A percentile compares a stretch with the other conserved stretches of the same genome.
These are phyloP conservation scores for Datisca glomerata DNA, from an alignment of 306 rosid genomes.

Conservation along the genomic window DNA sequence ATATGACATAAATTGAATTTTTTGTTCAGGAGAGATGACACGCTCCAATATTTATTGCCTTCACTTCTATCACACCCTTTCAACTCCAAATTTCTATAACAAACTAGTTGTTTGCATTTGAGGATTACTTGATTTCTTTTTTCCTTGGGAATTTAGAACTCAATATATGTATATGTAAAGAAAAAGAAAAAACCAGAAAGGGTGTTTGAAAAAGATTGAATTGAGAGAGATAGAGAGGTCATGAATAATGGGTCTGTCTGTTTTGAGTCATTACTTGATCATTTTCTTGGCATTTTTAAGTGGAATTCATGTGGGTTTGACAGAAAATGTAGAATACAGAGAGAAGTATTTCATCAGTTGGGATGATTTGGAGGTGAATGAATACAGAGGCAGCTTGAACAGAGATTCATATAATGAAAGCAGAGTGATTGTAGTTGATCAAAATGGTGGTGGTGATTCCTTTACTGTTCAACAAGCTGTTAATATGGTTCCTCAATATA, in stretches of 20 bases:
- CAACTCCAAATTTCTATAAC: slow-evolving; percentile 20
- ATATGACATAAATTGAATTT: no score
- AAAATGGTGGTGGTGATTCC: slow-evolving; percentile 51
- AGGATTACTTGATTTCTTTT: no score
- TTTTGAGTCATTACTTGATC: slow-evolving; percentile 10
- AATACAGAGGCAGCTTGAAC: slow-evolving; percentile 13
- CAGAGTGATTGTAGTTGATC: slow-evolving; percentile 48
- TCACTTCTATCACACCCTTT: slow-evolving; percentile 35
- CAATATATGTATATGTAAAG: no score
- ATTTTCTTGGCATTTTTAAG: slow-evolving; percentile 12
- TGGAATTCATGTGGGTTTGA: slow-evolving; percentile 21
- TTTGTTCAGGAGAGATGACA: no score
- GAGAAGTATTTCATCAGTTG: slow-evolving; percentile 40
- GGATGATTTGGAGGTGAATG: slow-evolving; percentile 66
- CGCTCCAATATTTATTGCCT: slow-evolving; percentile 46
- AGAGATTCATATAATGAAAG: slow-evolving; percentile 3
- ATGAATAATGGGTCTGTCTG: neutral
- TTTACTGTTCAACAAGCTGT: slow-evolving; percentile 81
- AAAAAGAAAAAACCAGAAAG: no score
- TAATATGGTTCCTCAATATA: slow-evolving; percentile 56
- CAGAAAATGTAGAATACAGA: slow-evolving; percentile 8
- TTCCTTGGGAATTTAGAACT: no score
- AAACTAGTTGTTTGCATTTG: no score
- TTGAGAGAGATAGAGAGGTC: no score
- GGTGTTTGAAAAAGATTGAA: no score